Conservation (phyloP, 2,329 filamentous ascomycete species). For the Corniculantispora saksenae region DNA sequence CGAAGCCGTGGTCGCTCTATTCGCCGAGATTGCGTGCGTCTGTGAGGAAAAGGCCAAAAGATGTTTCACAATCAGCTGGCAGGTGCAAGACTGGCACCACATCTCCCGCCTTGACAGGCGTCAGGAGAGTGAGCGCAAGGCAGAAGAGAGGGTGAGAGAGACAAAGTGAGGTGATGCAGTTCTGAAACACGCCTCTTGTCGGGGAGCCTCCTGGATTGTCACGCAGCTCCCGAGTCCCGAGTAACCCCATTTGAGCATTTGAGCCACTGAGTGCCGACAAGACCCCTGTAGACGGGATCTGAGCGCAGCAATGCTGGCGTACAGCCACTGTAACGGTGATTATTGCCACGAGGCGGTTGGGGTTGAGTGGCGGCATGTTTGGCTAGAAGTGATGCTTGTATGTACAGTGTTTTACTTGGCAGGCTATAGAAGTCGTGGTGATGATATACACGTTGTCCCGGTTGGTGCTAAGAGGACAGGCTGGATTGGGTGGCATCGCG, state of each 20-base stretch:
- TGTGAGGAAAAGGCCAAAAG: neutral
- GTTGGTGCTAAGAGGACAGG: neutral
- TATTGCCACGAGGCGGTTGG: neutral
- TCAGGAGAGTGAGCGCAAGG: neutral
- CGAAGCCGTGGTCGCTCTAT: neutral
- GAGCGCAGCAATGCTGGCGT: neutral
- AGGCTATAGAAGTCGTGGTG: neutral
- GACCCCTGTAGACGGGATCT: conserved; percentile 4
- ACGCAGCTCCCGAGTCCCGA: neutral
- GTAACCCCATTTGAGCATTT: too few species aligned
- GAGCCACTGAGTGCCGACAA: neutral
- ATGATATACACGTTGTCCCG: neutral
- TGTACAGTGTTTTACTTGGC: neutral
- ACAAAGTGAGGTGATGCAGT: neutral
- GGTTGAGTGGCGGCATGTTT: neutral
- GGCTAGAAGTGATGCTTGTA: neutral
- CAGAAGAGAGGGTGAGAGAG: neutral
- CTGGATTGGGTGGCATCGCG: neutral
- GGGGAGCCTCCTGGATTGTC: neutral
- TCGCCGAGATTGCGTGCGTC: neutral
- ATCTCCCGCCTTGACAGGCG: neutral
- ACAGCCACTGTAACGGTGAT: neutral
- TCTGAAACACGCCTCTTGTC: conserved; percentile 15
- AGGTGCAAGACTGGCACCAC: neutral
- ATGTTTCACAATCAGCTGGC: conserved; percentile 13